Percentiles rank a stretch among this genome's conserved stretches.
These are phyloP conservation scores for Candida alai DNA, from an alignment of 805 yeast species.

Conservation along the genomic window DNA sequence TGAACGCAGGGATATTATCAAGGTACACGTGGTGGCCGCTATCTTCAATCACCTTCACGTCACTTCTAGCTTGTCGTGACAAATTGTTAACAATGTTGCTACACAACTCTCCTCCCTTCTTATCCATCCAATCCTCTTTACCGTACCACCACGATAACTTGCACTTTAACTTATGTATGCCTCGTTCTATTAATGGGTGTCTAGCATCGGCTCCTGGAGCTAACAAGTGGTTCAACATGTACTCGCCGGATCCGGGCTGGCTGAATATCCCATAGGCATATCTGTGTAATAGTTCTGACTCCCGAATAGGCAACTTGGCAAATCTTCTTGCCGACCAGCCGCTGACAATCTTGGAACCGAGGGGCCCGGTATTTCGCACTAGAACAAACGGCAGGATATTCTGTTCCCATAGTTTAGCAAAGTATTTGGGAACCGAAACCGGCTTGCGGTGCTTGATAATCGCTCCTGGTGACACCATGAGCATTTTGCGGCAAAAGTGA, in stretches of 20 bases:
- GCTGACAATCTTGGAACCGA: conserved; percentile 81
- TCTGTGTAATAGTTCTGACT: conserved; percentile 57
- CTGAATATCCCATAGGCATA: conserved; percentile 84
- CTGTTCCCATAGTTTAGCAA: conserved; percentile 76
- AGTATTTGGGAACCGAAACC: conserved; percentile 68
- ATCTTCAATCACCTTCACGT: conserved; percentile 42
- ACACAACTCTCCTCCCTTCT: conserved; percentile 43
- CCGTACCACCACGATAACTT: conserved; percentile 86
- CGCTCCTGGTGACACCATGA: conserved; percentile 92
- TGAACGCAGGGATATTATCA: conserved; percentile 58
- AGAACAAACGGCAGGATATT: conserved; percentile 82
- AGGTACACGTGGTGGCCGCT: conserved; percentile 80
- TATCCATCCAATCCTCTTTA: conserved; percentile 63
- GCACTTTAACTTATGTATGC: conserved; percentile 49
- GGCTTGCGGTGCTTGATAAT: conserved; percentile 47
- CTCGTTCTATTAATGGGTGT: conserved; percentile 56
- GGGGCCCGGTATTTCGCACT: conserved; percentile 72
- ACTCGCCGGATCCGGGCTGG: conserved; percentile 89
- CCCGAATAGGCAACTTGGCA: conserved; percentile 46
- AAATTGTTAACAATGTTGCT: conserved; percentile 27
- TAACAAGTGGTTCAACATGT: conserved; percentile 74
- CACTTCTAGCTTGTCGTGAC: conserved; percentile 16
- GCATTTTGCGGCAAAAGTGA: conserved; percentile 55
- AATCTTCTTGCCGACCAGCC: conserved; percentile 89
- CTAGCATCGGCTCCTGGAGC: conserved; percentile 93